Conservation (phyloP, 148 eudicot species). For the Silene uniflora region DNA sequence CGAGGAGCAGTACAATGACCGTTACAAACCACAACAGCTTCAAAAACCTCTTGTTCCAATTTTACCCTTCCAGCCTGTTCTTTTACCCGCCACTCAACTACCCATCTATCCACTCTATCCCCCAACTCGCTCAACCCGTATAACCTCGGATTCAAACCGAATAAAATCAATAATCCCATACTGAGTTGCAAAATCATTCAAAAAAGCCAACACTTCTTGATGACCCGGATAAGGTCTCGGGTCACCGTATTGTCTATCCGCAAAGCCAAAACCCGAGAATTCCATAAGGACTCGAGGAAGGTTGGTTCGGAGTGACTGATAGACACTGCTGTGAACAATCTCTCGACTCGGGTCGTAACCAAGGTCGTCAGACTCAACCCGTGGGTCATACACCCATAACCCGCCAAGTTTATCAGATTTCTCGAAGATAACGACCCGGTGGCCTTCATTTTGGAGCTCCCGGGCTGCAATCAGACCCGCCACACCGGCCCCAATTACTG, state of each 20-base stretch:
- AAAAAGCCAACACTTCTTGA: conserved; percentile 41
- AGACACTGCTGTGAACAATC: conserved; percentile 46
- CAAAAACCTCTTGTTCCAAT: conserved; percentile 39
- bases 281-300: conserved; percentile 47
- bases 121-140: conserved; percentile 42
- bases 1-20: conserved; percentile 48
- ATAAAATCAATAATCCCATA: conserved; percentile 41
- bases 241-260: conserved; percentile 29
- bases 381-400: conserved; percentile 47
- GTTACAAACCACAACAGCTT: conserved; percentile 57
- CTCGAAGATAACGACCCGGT: conserved; percentile 38
- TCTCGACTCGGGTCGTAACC: conserved; percentile 37
- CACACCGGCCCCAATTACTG: conserved; percentile 57
- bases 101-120: conserved; percentile 32
- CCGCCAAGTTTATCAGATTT: conserved; percentile 49
- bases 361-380: conserved; percentile 38
- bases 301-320: conserved; percentile 46
- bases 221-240: conserved; percentile 48
- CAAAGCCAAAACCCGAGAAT: conserved; percentile 43
- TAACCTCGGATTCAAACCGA: conserved; percentile 43
- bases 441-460: conserved; percentile 40
- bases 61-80: conserved; percentile 15
- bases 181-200: conserved; percentile 40
- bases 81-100: conserved; percentile 40
- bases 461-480: conserved; percentile 42